Conservation (phyloP, 495 filamentous ascomycete species). For the Staphylotrichum longicolle region DNA sequence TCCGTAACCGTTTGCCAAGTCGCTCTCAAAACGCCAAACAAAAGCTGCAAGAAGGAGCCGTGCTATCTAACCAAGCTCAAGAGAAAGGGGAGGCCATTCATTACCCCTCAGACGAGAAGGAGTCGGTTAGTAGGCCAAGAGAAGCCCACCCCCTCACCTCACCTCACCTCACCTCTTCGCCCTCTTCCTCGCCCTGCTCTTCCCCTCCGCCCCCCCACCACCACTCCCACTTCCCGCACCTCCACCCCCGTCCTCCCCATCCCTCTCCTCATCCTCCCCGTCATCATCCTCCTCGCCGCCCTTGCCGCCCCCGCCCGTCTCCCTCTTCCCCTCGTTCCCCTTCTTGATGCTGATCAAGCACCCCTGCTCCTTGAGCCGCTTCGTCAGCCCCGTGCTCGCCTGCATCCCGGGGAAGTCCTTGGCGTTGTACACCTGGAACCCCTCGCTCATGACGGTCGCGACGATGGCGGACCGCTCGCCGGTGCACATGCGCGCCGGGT, state of each 20-base stretch:
- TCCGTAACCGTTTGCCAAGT: background rate
- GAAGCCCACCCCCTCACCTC: background rate
- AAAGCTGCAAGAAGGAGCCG: background rate
- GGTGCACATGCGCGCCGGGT: constrained; percentile 45
- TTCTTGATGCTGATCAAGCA: constrained; percentile 79
- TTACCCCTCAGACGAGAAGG: background rate
- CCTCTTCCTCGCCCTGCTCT: constrained; percentile 17
- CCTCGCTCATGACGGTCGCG: constrained; percentile 67
- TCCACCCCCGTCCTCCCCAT: constrained; percentile 14
- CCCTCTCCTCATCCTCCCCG: background rate
- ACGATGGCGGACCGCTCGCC: constrained; percentile 62
- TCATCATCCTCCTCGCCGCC: constrained; percentile 18
- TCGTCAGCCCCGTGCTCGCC: constrained; percentile 65
- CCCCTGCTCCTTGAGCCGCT: constrained; percentile 68
- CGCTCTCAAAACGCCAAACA: constrained; percentile 4
- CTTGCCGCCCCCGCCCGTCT: constrained; percentile 46
- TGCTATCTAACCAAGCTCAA: no score
- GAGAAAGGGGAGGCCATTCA: no score
- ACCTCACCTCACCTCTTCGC: constrained; percentile 1
- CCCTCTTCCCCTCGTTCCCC: constrained; percentile 61
- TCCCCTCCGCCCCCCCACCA: background rate
- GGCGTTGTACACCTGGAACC: constrained; percentile 88
- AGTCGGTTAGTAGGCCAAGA: background rate
- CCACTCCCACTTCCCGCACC: background rate
- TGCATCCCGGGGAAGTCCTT: constrained; percentile 97